Evolutionary conservation across 2,329 filamentous ascomycete genomes (phyloP), one percentile per base, ranked within the genome.

Genomic region (Scedosporium apiospermum): DNA sequence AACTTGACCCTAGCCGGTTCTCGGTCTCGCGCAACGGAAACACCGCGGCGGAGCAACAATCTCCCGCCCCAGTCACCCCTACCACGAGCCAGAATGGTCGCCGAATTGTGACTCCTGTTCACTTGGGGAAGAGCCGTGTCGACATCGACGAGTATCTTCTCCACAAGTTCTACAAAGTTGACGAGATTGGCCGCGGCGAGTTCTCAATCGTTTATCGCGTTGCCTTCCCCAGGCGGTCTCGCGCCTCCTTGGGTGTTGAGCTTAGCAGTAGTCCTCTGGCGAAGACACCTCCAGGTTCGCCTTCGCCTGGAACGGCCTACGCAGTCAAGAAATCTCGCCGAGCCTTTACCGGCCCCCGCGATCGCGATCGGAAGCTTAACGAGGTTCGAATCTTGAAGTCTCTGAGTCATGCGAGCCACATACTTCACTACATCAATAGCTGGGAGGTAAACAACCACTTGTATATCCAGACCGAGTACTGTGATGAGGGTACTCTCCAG

Each of bases 381-480:
- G 95, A 99, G 75, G 93, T 96, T 3, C 79, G 86, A 18, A 86
- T 92, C 21, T 80, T 99, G 57, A 87, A 88, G 69, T 82, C 86
- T n/a, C 78, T 99, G 51, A 85, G 84, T 60, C 86, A 89, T 63
- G 87, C 88, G 62, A 91, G 96, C 69, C 93, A 99, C 73, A 84
- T 98, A 61, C 80, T 99, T 61, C 86, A 90, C 65, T 89, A 93
- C 67, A 80, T 92, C 62, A 87, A 96, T 69, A 88, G 87, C 71
- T 99, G 95, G 95, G 93, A 97, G 74, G 82, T 89, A 64, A 86
- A 90, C 67, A 84, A 84, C 63, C 87, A 93, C 71, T 83, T 99
- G 9, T 99, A 97, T 77, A 98, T 99, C 65, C 93, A 98, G 77
- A 98, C 93, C 0, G 95, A 99, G 71, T 98, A 88, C 72, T 99